Evolutionary conservation across 1,284 basidiomycete species (phyloP).

Genomic region (Marasmius sp.): DNA sequence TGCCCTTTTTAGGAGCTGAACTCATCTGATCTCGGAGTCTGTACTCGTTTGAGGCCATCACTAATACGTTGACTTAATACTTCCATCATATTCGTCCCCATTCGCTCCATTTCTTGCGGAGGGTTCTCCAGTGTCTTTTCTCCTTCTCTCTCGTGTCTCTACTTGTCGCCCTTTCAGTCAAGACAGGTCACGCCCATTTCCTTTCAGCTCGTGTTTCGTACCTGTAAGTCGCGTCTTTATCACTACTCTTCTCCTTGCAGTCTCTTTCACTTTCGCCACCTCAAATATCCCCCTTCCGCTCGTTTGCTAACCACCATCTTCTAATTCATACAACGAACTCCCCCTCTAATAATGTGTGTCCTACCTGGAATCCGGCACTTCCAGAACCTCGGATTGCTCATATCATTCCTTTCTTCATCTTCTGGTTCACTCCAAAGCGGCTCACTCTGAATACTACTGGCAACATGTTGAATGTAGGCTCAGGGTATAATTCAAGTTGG

Average conservation of each 20-base stretch:
- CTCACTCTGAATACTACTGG: slow-evolving; percentile 37
- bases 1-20: no score
- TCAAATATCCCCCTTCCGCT: not conserved
- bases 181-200: slow-evolving; percentile 15
- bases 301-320: not conserved
- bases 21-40: no score
- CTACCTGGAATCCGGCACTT: slow-evolving; percentile 12
- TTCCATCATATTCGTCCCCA: no score
- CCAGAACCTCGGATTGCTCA: not conserved
- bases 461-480: slow-evolving; percentile 56
- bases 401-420: slow-evolving; percentile 12
- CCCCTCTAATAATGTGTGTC: slow-evolving; percentile 54
- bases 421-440: slow-evolving; percentile 44
- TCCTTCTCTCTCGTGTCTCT: slow-evolving; percentile 5
- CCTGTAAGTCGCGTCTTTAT: slow-evolving; percentile 24
- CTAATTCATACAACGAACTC: slow-evolving; percentile 44
- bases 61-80: no score
- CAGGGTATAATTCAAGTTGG: slow-evolving; percentile 64
- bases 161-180: slow-evolving; percentile 13
- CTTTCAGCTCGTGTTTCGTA: slow-evolving; percentile 16
- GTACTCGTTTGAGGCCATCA: no score
- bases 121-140: not conserved
- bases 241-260: slow-evolving; percentile 9
- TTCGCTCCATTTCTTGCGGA: not conserved
- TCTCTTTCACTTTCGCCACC: slow-evolving; percentile 6